Base-by-base conservation (phyloP, 257 asterid genomes). In the Solanum virginianum region DNA sequence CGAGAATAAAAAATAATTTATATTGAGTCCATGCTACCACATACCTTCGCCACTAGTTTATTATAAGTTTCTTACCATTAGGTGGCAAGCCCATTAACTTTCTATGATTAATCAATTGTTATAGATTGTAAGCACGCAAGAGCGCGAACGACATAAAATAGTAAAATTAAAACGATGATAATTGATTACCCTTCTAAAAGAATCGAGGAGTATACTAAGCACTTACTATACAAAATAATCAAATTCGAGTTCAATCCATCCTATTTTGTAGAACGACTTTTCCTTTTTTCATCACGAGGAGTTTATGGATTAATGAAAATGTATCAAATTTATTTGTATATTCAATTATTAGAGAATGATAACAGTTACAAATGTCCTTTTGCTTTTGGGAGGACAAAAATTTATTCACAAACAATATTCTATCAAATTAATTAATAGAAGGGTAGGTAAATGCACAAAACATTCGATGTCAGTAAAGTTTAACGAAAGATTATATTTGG, bases 401-500 rank as follows among this genome's bases (percentile, higher is more conserved):
- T 1, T 55, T 55, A 55, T 16, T 10, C 9, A 43, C 49, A 43
- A 7, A 43, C 55, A 51, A 51, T 51, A 11, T 51, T 51, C 11
- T 11, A 3, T 11, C 55, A 51, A 51, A 51, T 12, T 51, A 47
- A 51, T 51, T 4, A 51, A 51, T 11, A 11, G 4, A 10, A 14
- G 16, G 15, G 5, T 6, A 29, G 29, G 29, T 29, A 29, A 29
- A 29, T 29, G 36, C 4, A 32, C 3, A n/a, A n/a, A n/a, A n/a
- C n/a, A n/a, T n/a, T n/a, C n/a, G n/a, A 29, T 32, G 36, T 32
- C 2, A 24, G 5, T 4, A 63, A 4, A 1, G 14, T 26, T 0
- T 16, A 0, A 13, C 1, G 3, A 9, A 57, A 14, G 5, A 0
- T 0, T 1, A 0, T 24, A 24, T 1, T 12, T 5, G 6, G 24